Conservation (phyloP, 2,329 filamentous ascomycete genomes). For the Hymenoscyphus salicellus region DNA sequence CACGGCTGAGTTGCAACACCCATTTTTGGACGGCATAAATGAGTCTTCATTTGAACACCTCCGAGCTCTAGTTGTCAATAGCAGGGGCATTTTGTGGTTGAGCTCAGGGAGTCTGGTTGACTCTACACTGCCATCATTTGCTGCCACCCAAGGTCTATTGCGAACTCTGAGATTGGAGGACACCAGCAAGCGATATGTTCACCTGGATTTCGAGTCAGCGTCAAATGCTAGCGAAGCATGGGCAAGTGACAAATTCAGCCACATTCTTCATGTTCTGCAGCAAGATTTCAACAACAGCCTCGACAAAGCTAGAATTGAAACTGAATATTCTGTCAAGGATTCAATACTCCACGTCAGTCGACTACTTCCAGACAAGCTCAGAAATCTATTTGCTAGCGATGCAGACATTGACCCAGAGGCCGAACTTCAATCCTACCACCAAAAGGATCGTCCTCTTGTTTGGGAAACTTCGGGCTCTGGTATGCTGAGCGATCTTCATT, state of each 20-base stretch:
- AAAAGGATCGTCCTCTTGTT: not conserved
- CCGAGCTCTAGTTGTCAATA: not conserved
- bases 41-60: not conserved
- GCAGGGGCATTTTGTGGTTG: not conserved
- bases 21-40: not conserved
- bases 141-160: not conserved
- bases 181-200: not conserved
- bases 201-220: not conserved
- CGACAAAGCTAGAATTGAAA: not conserved
- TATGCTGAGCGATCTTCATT: not conserved
- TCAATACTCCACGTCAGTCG: conserved; percentile 14
- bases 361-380: conserved; percentile 22
- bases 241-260: not conserved
- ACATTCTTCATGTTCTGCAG: not conserved
- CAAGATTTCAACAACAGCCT: not conserved
- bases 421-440: not conserved
- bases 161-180: not conserved
- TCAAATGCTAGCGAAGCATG: not conserved
- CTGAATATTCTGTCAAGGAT: conserved; percentile 11
- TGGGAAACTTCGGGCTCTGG: not conserved
- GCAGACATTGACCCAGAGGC: not conserved
- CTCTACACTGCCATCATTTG: not conserved
- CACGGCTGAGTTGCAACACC: not conserved
- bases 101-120: not conserved
- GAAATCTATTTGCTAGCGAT: not conserved